Base-by-base conservation (phyloP, 1,284 basidiomycete species). In the Chalciporus sp. region DNA sequence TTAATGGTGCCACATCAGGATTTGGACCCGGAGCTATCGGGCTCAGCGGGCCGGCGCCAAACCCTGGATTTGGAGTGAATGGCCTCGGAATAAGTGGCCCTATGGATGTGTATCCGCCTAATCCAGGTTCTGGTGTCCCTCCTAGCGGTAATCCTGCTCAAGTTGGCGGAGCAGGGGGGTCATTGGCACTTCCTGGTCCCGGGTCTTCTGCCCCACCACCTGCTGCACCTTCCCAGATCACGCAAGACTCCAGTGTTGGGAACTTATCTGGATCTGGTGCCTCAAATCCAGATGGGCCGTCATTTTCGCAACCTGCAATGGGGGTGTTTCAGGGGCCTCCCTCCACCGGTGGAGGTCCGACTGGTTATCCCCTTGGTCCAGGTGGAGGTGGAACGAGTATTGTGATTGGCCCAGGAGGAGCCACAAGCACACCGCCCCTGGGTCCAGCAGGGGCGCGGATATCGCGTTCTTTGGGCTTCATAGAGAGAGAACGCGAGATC, bases 261-360 rank as follows among this genome's bases (percentile, higher is more conserved):
- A 45, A 19, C 10, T 44, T 47, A 7, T 43, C 58, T 33, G 61
- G 50, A 7, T 49, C 57, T 39, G 46, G 61, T 16, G 47, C 55
- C 7, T 10, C 46, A 10, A 64, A 56, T 42, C 10, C 20, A 10
- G 66, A 72, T 5, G 54, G 60, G 8, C 42, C 54, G 20, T 41
- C 56, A 8, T 65, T 66, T 39, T 54, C 66, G 14, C 63, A 69
- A 40, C 63, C 70, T 2, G 45, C 69, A 3, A 66, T 72, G 67
- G 70, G 65, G n/a, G 49, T 67, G n/a, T 68, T 66, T 37, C 65
- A 66, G 31, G 65, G 62, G 16, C 66, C 64, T 7, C 55, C 63
- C 20, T 53, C 66, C 14, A 47, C 67, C 23, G 62, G 53, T 33
- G 37, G 59, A 28, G 57, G 68, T 17, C 42, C 49, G n/a, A 40